phyloP scores from a whole-genome alignment of 768 basidiomycete species.

The Pisolithus sp. region DNA sequence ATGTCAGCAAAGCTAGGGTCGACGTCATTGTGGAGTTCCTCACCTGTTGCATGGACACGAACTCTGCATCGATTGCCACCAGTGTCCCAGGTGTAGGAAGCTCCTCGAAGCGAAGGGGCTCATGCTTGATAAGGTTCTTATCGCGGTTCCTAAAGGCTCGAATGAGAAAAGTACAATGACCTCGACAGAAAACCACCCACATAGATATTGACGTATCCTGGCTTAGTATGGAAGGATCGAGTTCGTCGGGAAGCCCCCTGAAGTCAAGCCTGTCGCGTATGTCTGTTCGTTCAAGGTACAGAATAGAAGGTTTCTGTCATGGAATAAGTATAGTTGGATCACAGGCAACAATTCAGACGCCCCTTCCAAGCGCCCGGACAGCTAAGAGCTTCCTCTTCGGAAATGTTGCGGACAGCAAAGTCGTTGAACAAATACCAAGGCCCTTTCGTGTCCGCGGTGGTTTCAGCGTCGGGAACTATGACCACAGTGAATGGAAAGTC shows the following conservation, averaged over 20 bases:
- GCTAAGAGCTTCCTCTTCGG: slow-evolving; percentile 81
- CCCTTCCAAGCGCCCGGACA: slow-evolving; percentile 95
- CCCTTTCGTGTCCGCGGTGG: slow-evolving; percentile 32
- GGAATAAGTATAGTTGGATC: not conserved
- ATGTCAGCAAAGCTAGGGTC: not conserved
- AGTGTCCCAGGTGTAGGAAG: slow-evolving; percentile 80
- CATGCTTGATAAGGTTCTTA: slow-evolving; percentile 66
- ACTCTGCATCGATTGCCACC: slow-evolving; percentile 95
- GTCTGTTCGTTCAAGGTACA: slow-evolving; percentile 83
- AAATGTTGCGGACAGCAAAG: slow-evolving; percentile 79
- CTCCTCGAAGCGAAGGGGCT: slow-evolving; percentile 64
- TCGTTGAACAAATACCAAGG: slow-evolving; percentile 98
- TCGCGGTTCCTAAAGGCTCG: slow-evolving; percentile 64
- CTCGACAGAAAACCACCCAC: slow-evolving; percentile 38
- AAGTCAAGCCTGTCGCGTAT: slow-evolving; percentile 53
- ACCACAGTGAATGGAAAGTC: not conserved
- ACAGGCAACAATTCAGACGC: slow-evolving; percentile 9
- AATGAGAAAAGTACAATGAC: not conserved
- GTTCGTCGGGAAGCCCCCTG: slow-evolving; percentile 50
- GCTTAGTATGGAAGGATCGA: slow-evolving; percentile 72
- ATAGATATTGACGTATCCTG: slow-evolving; percentile 84
- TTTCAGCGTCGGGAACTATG: slow-evolving; percentile 66
- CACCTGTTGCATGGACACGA: slow-evolving; percentile 94
- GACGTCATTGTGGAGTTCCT: slow-evolving; percentile 1
- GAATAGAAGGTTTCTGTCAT: slow-evolving; percentile 43